phyloP scores from a whole-genome alignment of 1,284 basidiomycete species.

The Cutaneotrichosporon sp. region DNA sequence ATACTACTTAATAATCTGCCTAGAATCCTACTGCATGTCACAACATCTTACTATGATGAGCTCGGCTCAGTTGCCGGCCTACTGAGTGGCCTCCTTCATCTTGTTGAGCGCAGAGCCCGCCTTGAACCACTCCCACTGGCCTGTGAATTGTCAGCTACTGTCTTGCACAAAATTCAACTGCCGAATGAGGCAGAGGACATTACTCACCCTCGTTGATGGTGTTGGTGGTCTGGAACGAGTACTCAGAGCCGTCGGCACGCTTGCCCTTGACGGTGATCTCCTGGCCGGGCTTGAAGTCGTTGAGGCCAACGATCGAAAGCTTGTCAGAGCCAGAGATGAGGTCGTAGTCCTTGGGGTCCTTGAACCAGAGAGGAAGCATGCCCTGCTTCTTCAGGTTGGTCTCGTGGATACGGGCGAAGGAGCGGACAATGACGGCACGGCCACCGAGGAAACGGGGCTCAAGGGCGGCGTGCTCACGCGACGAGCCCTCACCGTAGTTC shows the following conservation, averaged over 20 bases:
- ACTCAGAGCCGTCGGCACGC: conserved; percentile 72
- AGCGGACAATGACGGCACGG: conserved; percentile 88
- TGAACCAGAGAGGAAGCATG: conserved; percentile 73
- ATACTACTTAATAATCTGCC: background rate
- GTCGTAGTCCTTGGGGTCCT: conserved; percentile 83
- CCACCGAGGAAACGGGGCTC: conserved; percentile 97
- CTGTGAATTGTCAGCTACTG: conserved; percentile 50
- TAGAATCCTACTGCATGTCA: conserved; percentile 1
- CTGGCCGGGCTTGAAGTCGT: conserved; percentile 79
- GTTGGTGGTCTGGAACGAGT: conserved; percentile 52
- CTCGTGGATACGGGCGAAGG: conserved; percentile 97
- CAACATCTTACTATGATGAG: background rate
- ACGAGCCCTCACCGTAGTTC: conserved; percentile 98
- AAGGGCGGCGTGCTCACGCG: conserved; percentile 95
- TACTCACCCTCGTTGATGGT: conserved; percentile 25
- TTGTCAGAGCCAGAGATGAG: conserved; percentile 76
- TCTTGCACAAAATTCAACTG: too few relatives aligned
- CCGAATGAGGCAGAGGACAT: too few relatives aligned
- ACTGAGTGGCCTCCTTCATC: conserved; percentile 12
- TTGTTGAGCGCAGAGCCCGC: conserved; percentile 15
- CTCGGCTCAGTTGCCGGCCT: background rate
- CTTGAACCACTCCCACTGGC: conserved; percentile 93
- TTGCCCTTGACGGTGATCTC: conserved; percentile 73
- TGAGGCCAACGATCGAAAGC: conserved; percentile 76
- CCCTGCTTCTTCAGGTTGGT: conserved; percentile 76